These are phyloP conservation scores for Cordia subcordata DNA, from an alignment of 257 asterid genomes.

Conservation along the genomic window DNA sequence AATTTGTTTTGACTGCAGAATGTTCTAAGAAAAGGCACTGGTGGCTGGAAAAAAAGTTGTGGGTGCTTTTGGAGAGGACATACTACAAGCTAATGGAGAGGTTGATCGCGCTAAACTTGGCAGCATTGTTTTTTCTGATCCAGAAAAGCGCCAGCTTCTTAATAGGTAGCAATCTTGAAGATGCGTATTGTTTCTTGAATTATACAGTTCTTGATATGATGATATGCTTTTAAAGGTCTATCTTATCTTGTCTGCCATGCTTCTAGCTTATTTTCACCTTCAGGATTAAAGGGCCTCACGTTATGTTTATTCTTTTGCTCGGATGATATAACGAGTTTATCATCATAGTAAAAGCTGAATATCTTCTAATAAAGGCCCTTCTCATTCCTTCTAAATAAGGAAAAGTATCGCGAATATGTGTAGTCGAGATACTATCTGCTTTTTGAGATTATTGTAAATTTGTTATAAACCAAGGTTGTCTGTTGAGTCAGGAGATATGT, in stretches of 20 bases:
- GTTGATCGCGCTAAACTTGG: slow-evolving; percentile 85
- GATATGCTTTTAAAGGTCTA: too few species aligned
- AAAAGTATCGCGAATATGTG: not conserved
- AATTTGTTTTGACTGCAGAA: slow-evolving; percentile 35
- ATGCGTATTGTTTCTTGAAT: not conserved
- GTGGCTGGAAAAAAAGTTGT: slow-evolving; percentile 86
- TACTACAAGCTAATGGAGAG: slow-evolving; percentile 63
- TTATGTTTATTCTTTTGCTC: too few species aligned
- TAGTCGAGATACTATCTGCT: too few species aligned
- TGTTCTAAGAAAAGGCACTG: slow-evolving; percentile 68
- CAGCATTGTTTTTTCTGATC: slow-evolving; percentile 64
- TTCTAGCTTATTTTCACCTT: too few species aligned
- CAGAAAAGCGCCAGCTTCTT: slow-evolving; percentile 81
- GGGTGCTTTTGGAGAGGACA: slow-evolving; percentile 71
- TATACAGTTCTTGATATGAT: not conserved
- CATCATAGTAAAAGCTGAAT: too few species aligned
- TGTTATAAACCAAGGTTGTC: too few species aligned
- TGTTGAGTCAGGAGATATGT: too few species aligned
- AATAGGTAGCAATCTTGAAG: slow-evolving; percentile 43
- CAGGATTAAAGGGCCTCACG: too few species aligned
- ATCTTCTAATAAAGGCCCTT: not conserved
- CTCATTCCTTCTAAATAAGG: too few species aligned
- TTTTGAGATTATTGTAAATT: too few species aligned
- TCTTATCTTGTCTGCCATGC: too few species aligned
- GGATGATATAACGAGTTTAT: too few species aligned